Conservation (phyloP, 192 early-diverging fungal species). For the Entrophospora sp. region DNA sequence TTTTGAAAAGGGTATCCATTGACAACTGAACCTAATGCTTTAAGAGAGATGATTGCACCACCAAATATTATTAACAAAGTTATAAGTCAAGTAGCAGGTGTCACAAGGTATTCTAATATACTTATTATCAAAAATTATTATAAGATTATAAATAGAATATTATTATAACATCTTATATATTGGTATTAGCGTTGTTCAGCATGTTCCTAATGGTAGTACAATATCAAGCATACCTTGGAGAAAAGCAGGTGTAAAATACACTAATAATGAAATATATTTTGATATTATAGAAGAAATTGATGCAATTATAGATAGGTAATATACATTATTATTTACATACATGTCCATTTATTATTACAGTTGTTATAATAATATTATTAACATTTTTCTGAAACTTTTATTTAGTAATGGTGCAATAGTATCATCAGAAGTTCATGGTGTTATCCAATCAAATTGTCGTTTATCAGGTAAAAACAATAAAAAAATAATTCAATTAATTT, state of each 20-base stretch:
- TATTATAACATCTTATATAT: not conserved
- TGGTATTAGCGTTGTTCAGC: slow-evolving; percentile 37
- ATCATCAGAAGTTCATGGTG: slow-evolving; percentile 71
- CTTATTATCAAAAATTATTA: no score
- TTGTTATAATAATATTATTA: no score
- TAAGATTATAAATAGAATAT: slow-evolving; percentile 4
- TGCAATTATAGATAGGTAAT: slow-evolving; percentile 65
- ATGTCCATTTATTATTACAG: not conserved
- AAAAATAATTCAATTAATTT: no score
- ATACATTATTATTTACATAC: not conserved
- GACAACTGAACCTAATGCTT: slow-evolving; percentile 77
- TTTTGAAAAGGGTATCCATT: slow-evolving; percentile 52
- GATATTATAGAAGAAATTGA: slow-evolving; percentile 89
- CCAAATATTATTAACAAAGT: slow-evolving; percentile 80
- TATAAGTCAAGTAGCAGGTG: slow-evolving; percentile 70
- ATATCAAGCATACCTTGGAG: slow-evolving; percentile 83
- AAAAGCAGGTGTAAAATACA: slow-evolving; percentile 75
- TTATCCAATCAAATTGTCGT: slow-evolving; percentile 63
- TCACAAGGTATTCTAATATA: slow-evolving; percentile 11
- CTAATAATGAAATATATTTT: slow-evolving; percentile 89
- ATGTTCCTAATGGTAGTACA: slow-evolving; percentile 46
- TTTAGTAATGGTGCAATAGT: slow-evolving; percentile 55
- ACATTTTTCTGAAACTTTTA: not conserved
- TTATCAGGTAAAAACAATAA: slow-evolving; percentile 67
- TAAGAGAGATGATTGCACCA: slow-evolving; percentile 79